Evolutionary conservation across 164 flowering plant species (phyloP), one percentile per base, ranked within the genome.

Genomic region (Saururus chinensis): DNA sequence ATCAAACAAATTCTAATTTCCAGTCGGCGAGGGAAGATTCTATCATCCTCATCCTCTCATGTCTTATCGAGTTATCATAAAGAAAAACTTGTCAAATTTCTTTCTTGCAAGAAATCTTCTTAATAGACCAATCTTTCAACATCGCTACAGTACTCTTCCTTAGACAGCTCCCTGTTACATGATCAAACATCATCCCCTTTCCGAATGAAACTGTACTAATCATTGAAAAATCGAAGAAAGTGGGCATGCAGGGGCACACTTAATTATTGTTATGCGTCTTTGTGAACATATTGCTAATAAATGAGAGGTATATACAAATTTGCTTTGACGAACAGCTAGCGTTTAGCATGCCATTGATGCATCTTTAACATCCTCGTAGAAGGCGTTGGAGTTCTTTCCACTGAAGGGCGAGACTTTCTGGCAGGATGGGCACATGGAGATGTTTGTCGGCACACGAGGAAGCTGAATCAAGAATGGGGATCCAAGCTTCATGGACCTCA

Each of bases 351-450:
- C 57, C 57, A 54, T 54, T 22, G 57, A 54, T 21, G 57, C 23
- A 54, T 54, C 57, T 54, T 54, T 54, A 13, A 23, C 26, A 25
- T 12, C 57, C 13, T 26, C 57, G 8, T 20, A 23, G 57, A 25
- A 22, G 25, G 23, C 5, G 57, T 20, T 57, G 42, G 20, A 25
- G 60, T 30, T 13, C 56, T 53, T 53, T 22, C 56, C 4, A 20
- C 9, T n/a, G 42, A 26, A 0, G 60, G 60, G 48, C n/a, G 53
- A 17, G 11, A 48, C 22, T 51, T 60, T 60, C 53, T 60, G 26
- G 53, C 82, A 79, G 0, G 77, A 68, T 2, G 77, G 70, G 57
- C 82, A 78, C 69, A 71, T 63, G 35, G 66, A 20, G 19, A 13
- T 22, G 9, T 65, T 61, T 19, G 56, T 25, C 0, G 41, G 63